Base-by-base conservation (phyloP, 78 protist species). In the Emiliania huxleyi region DNA sequence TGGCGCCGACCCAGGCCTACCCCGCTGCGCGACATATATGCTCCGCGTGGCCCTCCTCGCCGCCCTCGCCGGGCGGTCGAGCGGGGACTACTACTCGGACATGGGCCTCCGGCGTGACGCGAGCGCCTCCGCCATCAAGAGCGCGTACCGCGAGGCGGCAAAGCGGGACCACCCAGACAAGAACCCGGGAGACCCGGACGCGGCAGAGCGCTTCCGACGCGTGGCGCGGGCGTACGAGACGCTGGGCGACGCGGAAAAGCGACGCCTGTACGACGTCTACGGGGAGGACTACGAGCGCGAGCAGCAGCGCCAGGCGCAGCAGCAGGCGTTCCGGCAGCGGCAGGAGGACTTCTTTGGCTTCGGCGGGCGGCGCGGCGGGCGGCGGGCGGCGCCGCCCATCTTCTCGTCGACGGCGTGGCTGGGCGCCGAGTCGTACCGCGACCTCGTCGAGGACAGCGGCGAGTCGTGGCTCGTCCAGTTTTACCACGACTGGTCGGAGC, bases 181-280 rank as follows among this genome's bases (percentile, higher is more conserved):
- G 56, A 44, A 33, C 38, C 23, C 42, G 25, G 89, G 0, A 0
- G n/a, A 18, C 2, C n/a, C n/a, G n/a, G 35, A 40, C 25, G 94
- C 90, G 35, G 81, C 5, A 42, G 69, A 2, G 6, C 2, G 77
- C 15, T 93, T 85, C 45, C 69, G 52, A 52, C 8, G 40, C 49
- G 45, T 93, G 69, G 55, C 91, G 29, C 2, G 5, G 1, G 94
- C 94, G 49, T 87, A 93, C 87, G 94, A 93, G 87, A 89, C 89
- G 62, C 91, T 93, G 29, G 69, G 89, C 29, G 87, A 93, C 23
- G 35, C 87, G 6, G 94, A 93, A 3, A 49, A 42, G 49, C 69
- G 94, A 0, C 73, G 45, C 52, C 42, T 38, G 49, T 93, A 93
- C 87, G 94, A 93, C 26, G 18, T 42, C 69, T 38, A 56, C 21